Evolutionary conservation across 805 yeast genomes (phyloP), one percentile per base, ranked within the genome.

Genomic region (Kregervanrija delftensis): DNA sequence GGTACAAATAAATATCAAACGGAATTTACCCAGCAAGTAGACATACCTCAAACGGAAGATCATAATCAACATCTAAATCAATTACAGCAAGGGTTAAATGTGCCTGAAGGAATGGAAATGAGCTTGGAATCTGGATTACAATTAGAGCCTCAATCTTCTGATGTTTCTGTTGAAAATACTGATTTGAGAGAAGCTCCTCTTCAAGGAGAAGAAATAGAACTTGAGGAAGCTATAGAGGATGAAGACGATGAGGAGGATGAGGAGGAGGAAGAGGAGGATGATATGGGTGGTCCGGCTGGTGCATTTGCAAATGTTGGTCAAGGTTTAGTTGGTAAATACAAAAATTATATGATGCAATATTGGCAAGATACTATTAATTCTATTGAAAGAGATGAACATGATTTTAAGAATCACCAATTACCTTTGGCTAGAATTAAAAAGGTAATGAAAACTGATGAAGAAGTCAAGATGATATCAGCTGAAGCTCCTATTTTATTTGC

Each of bases 401-500:
- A 87, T 61, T 93, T 91, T 68, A 90, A 88, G 63, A 86, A 87
- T 52, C 97, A 93, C 61, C 96, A 90, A 51, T 70, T 93, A 49
- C 99, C 99, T 13, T 71, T 93, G 44, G 99, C 99, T 5, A 75
- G 99, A 54, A 93, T 93, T 56, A 91, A 93, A 60, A 91, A 91
- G 63, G 97, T 91, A 35, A 91, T 91, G 98, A 91, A 91, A 62
- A 90, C 97, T 0, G 98, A 91, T 61, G 96, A 88, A 60, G 97
- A 91, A 52, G 98, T 93, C 35, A 78, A 89, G 52, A 93, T 93
- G 99, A 93, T 93, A 46, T 81, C 93, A 51, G 98, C 99, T 2
- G 99, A 93, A 67, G 98, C 98, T 1, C 99, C 99, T 2, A 89
- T 93, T 32, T 66, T 93, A 48, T 93, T 93, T 68, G 98, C 99